Percentiles rank a stretch among this genome's conserved stretches.
phyloP scores from a whole-genome alignment of 495 filamentous ascomycete species.

The Penicillium egyptiacum region DNA sequence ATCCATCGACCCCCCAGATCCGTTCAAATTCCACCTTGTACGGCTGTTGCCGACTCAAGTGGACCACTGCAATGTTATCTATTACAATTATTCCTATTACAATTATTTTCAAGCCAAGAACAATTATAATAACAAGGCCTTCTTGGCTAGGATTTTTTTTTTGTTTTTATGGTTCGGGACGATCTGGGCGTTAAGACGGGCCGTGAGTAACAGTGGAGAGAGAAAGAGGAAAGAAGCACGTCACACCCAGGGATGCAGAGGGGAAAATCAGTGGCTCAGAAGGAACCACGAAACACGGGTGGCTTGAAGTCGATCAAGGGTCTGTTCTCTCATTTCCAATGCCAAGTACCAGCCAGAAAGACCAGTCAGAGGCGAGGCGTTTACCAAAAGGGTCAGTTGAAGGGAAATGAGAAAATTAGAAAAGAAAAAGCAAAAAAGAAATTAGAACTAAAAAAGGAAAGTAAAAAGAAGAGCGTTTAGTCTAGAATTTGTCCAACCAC shows the following conservation, averaged over 20 bases:
- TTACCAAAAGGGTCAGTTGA: constrained; percentile 6
- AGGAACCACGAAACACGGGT: constrained; percentile 42
- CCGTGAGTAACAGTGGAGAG: constrained; percentile 28
- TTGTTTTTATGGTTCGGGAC: constrained; percentile 14
- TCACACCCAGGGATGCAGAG: constrained; percentile 35
- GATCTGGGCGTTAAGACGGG: constrained; percentile 21
- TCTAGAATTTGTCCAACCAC: constrained; percentile 8
- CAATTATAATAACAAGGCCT: constrained; percentile 9
- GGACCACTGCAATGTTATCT: not conserved
- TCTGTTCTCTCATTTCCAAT: constrained; percentile 28
- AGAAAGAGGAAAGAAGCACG: constrained; percentile 18
- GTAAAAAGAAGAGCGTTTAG: not conserved
- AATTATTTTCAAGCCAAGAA: not conserved
- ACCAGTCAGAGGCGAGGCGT: constrained; percentile 8
- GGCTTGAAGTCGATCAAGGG: constrained; percentile 35
- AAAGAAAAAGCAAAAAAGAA: not conserved
- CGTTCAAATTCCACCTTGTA: not conserved
- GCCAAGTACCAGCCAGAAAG: constrained; percentile 14
- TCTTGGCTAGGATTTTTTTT: not conserved
- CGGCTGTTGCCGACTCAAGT: constrained; percentile 16
- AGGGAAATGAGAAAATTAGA: not conserved
- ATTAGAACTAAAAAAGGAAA: not conserved
- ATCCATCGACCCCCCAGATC: not conserved
- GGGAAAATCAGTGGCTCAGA: constrained; percentile 39
- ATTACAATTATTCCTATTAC: no score